Evolutionary conservation across 2,329 filamentous ascomycete species (phyloP).

Genomic region (Blumeria graminis): DNA sequence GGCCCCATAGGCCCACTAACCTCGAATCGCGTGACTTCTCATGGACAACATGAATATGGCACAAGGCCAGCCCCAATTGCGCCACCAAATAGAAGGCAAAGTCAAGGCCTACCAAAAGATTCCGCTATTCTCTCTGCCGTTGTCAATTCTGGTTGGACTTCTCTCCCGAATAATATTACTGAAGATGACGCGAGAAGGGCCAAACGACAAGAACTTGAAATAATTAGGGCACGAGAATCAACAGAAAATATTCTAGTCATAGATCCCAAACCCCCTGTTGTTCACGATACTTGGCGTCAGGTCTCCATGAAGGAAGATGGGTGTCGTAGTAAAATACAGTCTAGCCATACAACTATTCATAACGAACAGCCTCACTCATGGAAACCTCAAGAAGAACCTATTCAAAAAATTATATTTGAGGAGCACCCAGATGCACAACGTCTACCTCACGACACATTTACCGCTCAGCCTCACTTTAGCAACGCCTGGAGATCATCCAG

Average conservation of each 20-base stretch:
- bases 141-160: slow-evolving; percentile 10
- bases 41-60: slow-evolving; percentile 12
- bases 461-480: slow-evolving; percentile 10
- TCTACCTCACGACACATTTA: slow-evolving; percentile 5
- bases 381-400: slow-evolving; percentile 6
- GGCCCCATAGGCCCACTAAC: slow-evolving; percentile 16
- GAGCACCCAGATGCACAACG: slow-evolving; percentile 8
- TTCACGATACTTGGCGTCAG: slow-evolving; percentile 14
- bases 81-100: slow-evolving; percentile 11
- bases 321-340: slow-evolving; percentile 9
- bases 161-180: slow-evolving; percentile 9
- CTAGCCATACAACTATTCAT: slow-evolving; percentile 7
- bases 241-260: slow-evolving; percentile 8
- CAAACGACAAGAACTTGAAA: slow-evolving; percentile 10
- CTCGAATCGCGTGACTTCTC: slow-evolving; percentile 9
- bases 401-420: slow-evolving; percentile 5
- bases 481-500: slow-evolving; percentile 13
- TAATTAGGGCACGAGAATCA: slow-evolving; percentile 8
- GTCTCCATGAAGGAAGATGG: slow-evolving; percentile 13
- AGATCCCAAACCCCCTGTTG: slow-evolving; percentile 7
- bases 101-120: slow-evolving; percentile 3
- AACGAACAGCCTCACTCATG: slow-evolving; percentile 5
- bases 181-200: slow-evolving; percentile 8
- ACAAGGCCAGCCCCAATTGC: slow-evolving; percentile 14
- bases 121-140: slow-evolving; percentile 6